Conservation (phyloP, 2,329 filamentous ascomycete species). For the Thermothelomyces thermophilus region DNA sequence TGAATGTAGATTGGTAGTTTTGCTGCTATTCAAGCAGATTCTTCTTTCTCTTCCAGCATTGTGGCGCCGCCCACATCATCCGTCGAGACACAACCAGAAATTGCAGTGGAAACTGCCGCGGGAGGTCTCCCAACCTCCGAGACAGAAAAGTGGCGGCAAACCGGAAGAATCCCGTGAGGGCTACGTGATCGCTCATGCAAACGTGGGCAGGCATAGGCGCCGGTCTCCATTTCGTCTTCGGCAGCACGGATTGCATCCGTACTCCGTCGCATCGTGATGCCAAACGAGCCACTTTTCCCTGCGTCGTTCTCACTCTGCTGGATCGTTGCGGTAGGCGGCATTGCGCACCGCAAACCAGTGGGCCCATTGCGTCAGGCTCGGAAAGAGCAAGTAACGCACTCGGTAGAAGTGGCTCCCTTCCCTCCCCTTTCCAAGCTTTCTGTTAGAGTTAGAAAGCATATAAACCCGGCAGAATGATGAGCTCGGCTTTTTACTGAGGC, state of each 20-base stretch:
- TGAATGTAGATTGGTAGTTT: too few relatives aligned
- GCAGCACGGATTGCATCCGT: background rate
- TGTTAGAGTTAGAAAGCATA: background rate
- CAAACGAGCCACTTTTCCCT: background rate
- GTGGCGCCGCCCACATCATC: too few relatives aligned
- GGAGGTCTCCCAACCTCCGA: background rate
- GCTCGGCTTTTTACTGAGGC: background rate
- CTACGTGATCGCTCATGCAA: conserved; percentile 7
- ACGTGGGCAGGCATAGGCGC: background rate
- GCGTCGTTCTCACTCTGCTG: conserved; percentile 2
- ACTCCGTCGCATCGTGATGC: background rate
- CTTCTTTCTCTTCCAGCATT: too few relatives aligned
- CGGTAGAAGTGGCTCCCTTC: too few relatives aligned
- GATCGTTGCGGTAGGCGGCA: conserved; percentile 10
- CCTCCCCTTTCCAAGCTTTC: too few relatives aligned
- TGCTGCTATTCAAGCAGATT: too few relatives aligned
- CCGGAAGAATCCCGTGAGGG: conserved; percentile 3
- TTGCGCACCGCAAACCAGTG: conserved; percentile 1
- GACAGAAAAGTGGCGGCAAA: conserved; percentile 7
- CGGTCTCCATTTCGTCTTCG: background rate
- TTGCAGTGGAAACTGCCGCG: background rate
- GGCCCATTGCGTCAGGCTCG: background rate
- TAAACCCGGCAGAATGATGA: too few relatives aligned
- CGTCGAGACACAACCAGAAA: background rate
- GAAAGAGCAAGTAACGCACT: background rate